phyloP scores from a whole-genome alignment of 148 eudicot species.

The Chenopodium berlandieri region DNA sequence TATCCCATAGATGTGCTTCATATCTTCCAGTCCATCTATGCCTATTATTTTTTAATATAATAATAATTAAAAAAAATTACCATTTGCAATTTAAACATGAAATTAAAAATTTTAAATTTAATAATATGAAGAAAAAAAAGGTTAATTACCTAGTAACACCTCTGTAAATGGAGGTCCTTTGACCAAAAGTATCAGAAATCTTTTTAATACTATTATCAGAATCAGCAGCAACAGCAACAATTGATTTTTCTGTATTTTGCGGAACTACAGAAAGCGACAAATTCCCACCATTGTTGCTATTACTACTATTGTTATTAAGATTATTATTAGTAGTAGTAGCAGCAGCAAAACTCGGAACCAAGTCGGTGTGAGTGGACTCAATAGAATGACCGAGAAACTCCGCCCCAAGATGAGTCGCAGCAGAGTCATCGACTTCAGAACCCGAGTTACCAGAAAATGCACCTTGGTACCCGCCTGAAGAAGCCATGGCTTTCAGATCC shows the following conservation, averaged over 20 bases:
- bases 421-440: slow-evolving; percentile 79
- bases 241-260: slow-evolving; percentile 31
- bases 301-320: background rate
- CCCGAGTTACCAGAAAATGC: slow-evolving; percentile 81
- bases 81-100: background rate
- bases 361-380: slow-evolving; percentile 50
- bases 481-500: slow-evolving; percentile 34
- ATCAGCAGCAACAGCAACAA: slow-evolving; percentile 29
- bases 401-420: slow-evolving; percentile 18
- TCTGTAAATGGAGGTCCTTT: slow-evolving; percentile 91
- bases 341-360: slow-evolving; percentile 17
- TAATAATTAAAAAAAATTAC: no score
- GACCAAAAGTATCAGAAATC: slow-evolving; percentile 81
- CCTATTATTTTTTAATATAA: slow-evolving; percentile 27
- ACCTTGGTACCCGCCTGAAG: slow-evolving; percentile 33
- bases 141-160: slow-evolving; percentile 78
- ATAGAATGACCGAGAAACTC: slow-evolving; percentile 44
- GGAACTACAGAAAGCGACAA: slow-evolving; percentile 56
- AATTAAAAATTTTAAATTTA: background rate
- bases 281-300: slow-evolving; percentile 23
- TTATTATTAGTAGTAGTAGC: background rate
- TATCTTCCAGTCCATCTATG: slow-evolving; percentile 99
- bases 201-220: slow-evolving; percentile 57
- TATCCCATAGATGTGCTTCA: slow-evolving; percentile 99
- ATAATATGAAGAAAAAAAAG: background rate